Evolutionary conservation across 768 basidiomycete genomes (phyloP).

Genomic region (Tricholoma flavovirens): DNA sequence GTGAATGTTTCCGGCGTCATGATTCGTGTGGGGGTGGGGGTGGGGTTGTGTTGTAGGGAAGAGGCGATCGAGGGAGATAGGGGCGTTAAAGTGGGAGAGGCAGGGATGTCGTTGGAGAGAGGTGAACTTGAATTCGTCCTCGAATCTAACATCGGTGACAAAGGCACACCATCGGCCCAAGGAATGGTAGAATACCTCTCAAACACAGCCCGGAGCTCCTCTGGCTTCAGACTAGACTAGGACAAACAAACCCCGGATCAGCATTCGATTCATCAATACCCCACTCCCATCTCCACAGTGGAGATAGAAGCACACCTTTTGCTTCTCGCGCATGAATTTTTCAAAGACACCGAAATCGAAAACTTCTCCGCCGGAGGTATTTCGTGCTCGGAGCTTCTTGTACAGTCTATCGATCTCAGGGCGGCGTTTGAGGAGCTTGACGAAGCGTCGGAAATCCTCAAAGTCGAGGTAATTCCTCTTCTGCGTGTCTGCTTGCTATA

Average conservation of each 20-base stretch:
- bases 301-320: slow-evolving; percentile 29
- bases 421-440: slow-evolving; percentile 77
- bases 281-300: background rate
- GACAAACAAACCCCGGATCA: background rate
- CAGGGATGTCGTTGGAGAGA: background rate
- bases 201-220: slow-evolving; percentile 34
- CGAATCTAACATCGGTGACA: background rate
- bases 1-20: slow-evolving; percentile 65
- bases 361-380: slow-evolving; percentile 11
- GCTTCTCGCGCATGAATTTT: slow-evolving; percentile 41
- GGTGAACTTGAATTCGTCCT: background rate
- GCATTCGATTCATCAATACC: background rate
- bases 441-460: slow-evolving; percentile 75
- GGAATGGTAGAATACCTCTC: slow-evolving; percentile 27
- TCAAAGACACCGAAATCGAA: slow-evolving; percentile 29
- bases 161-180: background rate
- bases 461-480: slow-evolving; percentile 66
- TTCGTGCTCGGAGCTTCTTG: slow-evolving; percentile 31
- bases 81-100: background rate
- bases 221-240: slow-evolving; percentile 33
- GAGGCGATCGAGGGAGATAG: background rate
- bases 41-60: background rate
- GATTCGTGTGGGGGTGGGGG: slow-evolving; percentile 24
- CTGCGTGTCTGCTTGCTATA: slow-evolving; percentile 64
- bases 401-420: slow-evolving; percentile 74